Conservation (phyloP, 805 yeast genomes). For the Lachancea sp. region DNA sequence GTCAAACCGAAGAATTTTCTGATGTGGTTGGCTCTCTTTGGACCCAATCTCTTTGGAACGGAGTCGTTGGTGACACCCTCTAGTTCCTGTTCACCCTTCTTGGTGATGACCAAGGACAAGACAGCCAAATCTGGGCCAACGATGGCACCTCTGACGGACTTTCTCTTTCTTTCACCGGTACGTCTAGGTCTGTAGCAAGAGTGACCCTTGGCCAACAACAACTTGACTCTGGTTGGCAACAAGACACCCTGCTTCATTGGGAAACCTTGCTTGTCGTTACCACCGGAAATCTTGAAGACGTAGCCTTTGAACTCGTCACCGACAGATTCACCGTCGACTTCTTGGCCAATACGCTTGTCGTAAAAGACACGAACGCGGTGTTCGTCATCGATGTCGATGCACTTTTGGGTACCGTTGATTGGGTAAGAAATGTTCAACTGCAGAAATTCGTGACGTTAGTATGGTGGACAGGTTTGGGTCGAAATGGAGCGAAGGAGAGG, state of each 20-base stretch:
- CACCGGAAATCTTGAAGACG: slow-evolving; percentile 97
- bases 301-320: slow-evolving; percentile 99
- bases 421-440: slow-evolving; percentile 99
- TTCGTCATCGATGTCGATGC: slow-evolving; percentile 97
- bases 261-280: slow-evolving; percentile 99
- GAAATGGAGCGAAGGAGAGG: not conserved
- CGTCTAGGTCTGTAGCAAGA: slow-evolving; percentile 99
- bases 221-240: slow-evolving; percentile 99
- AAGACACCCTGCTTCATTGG: slow-evolving; percentile 99
- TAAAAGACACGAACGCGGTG: slow-evolving; percentile 96
- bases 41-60: slow-evolving; percentile 98
- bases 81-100: slow-evolving; percentile 95
- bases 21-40: slow-evolving; percentile 99
- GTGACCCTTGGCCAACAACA: slow-evolving; percentile 86
- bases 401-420: slow-evolving; percentile 99
- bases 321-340: slow-evolving; percentile 96
- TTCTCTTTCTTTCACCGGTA: slow-evolving; percentile 99
- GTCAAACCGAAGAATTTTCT: slow-evolving; percentile 95
- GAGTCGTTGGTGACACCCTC: slow-evolving; percentile 93
- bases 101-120: slow-evolving; percentile 84
- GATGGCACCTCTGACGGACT: slow-evolving; percentile 99
- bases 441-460: slow-evolving; percentile 16
- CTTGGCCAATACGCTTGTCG: slow-evolving; percentile 99
- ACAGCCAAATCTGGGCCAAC: slow-evolving; percentile 96
- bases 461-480: slow-evolving; percentile 9